Base-by-base conservation (phyloP, 1,284 basidiomycete genomes). In the Limonomyces culmigenus region DNA sequence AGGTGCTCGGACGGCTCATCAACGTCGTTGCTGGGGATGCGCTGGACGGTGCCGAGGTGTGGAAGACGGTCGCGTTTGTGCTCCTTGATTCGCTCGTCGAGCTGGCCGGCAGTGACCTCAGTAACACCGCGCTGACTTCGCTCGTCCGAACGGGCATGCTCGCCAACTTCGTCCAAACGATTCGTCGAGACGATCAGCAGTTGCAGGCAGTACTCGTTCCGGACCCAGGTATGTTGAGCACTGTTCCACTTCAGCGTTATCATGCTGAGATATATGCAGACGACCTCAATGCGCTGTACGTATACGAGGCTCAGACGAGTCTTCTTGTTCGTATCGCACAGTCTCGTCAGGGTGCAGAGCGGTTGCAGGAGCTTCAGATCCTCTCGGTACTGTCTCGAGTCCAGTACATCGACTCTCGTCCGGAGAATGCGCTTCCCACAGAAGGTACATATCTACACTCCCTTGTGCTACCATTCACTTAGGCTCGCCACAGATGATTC, bases 291-390 rank as follows among this genome's bases (percentile, higher is more conserved):
- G 68, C 87, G 0, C 64, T 93, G 33, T 97, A 95, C 56, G 86
- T 97, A 12, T 97, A 93, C 49, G 93, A 97, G 53, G 74, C 91
- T 12, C 91, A 92, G 56, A 77, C 95, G 67, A 81, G 87, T 1
- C 64, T 95, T 43, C 73, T 97, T 38, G 72, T 81, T 19, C 72
- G 87, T 19, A 72, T 96, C 56, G 76, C 87, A 0, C 77, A 88
- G 48, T 81, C 73, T 1, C 65, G 83, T 33, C 61, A 67, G 42
- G 92, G 92, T 2, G 86, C 89, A 0, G 89, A 95, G 50, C 71
- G 78, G 35, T 58, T 97, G 18, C 55, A 96, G 5, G 88, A 92
- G 41, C 70, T 76, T 3, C 78, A 83, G 36, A 47, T 92, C 3
- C 65, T 97, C 15, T 67, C 78, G 15, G 67, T 77, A n/a, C 57